Percentiles rank a stretch among this genome's conserved stretches.
Evolutionary conservation across 768 basidiomycete genomes (phyloP).

Genomic region (Collybia sordida): DNA sequence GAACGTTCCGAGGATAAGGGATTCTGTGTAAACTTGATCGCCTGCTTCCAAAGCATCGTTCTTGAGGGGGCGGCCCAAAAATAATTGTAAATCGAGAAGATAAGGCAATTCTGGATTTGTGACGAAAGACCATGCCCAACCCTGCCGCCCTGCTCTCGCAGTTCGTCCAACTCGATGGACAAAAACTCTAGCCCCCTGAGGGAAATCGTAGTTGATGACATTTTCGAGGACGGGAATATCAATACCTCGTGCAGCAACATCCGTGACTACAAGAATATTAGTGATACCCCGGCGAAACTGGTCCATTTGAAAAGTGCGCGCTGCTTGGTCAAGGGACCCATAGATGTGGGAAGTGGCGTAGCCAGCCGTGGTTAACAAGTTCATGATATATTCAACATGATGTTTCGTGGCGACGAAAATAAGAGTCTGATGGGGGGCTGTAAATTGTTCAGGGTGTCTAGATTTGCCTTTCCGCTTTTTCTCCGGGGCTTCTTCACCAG

Average conservation of each 20-base stretch:
- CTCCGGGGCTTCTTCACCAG: constrained; percentile 26
- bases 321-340: constrained; percentile 90
- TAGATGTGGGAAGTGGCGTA: constrained; percentile 95
- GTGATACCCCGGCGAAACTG: constrained; percentile 81
- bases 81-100: constrained; percentile 90
- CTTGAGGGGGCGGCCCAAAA: constrained; percentile 78
- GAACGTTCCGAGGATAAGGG: constrained; percentile 80
- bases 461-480: constrained; percentile 47
- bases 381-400: constrained; percentile 92
- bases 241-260: constrained; percentile 97
- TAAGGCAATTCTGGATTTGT: constrained; percentile 85
- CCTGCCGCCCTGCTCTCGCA: constrained; percentile 90
- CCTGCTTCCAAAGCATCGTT: constrained; percentile 46
- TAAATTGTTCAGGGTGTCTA: constrained; percentile 50
- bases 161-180: constrained; percentile 97
- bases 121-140: constrained; percentile 96
- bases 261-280: constrained; percentile 90
- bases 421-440: constrained; percentile 86
- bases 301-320: constrained; percentile 88
- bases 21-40: constrained; percentile 67
- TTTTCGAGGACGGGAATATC: constrained; percentile 97
- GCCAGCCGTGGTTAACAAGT: constrained; percentile 74
- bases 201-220: constrained; percentile 98
- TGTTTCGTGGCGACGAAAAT: constrained; percentile 97
- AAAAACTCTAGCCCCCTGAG: constrained; percentile 89